Evolutionary conservation across 2,329 filamentous ascomycete species (phyloP), one percentile per base, ranked within the genome.

Genomic region (Alternaria brassicicola): DNA sequence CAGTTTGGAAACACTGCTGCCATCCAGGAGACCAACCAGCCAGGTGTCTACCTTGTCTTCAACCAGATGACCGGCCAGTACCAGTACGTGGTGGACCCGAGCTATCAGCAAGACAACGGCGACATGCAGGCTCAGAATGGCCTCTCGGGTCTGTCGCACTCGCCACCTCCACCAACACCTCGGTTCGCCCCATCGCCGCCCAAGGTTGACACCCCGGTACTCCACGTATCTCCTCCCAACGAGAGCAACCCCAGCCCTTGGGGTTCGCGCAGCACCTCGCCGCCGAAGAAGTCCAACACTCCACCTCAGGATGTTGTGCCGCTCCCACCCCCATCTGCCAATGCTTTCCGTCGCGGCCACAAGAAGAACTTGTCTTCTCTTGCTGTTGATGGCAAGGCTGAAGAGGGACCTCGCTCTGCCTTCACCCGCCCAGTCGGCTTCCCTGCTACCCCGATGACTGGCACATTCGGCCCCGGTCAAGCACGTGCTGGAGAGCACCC

Each of bases 401-500:
- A 86, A 67, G 78, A 82, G 36, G 91, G 85, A 1, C 91, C 92
- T 56, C 95, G 93, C 82, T 90, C 91, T 35, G 86, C 90, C 39
- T 79, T 80, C 39, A 70, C 74, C 17, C 81, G 80, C 39, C 76
- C 78, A 6, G 78, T 79, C 42, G 86, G 87, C 35, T 90, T 97
- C 76, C 92, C 94, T 6, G 82, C 88, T 35, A 94, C 92, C 6
- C 93, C 92, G 2, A 80, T 89, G 78, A 93, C 89, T 35, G 93
- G 93, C 62, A 90, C 89, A 6, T 98, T 98, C 73, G 95, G 93
- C 45, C 95, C 95, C 56, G 95, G 95, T 52, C 93, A 97, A 77
- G 91, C 85, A 58, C 92, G 95, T 75, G 93, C 93, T 72, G 95
- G 95, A 67, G 95, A 98, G 80, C 95, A 99, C 75, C 95, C 95